phyloP scores from a whole-genome alignment of 768 basidiomycete genomes.

The Trametes sanguinea region DNA sequence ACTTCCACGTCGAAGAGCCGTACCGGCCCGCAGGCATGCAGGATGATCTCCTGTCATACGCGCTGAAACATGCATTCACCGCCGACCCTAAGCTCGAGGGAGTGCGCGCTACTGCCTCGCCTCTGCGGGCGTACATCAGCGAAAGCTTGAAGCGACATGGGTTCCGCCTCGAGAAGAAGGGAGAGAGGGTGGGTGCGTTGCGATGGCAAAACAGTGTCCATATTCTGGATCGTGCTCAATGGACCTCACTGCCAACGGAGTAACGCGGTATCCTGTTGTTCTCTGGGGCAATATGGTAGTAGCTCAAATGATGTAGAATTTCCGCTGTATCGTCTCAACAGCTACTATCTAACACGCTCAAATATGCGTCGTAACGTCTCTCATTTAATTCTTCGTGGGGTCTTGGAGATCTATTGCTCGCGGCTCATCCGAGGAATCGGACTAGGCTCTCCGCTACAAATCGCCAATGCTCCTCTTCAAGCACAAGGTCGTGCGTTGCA shows the following conservation, averaged over 20 bases:
- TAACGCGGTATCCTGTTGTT: no score
- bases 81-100: slow-evolving; percentile 42
- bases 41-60: slow-evolving; percentile 64
- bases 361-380: no score
- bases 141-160: slow-evolving; percentile 46
- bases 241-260: slow-evolving; percentile 36
- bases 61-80: slow-evolving; percentile 58
- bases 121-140: slow-evolving; percentile 54
- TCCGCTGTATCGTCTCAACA: not conserved
- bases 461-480: slow-evolving; percentile 25
- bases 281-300: no score
- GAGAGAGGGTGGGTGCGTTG: slow-evolving; percentile 52
- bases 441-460: slow-evolving; percentile 21
- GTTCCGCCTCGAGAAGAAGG: slow-evolving; percentile 49
- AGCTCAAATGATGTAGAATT: no score
- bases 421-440: slow-evolving; percentile 13
- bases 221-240: slow-evolving; percentile 46
- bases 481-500: slow-evolving; percentile 48
- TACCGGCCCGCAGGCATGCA: slow-evolving; percentile 61
- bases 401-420: no score
- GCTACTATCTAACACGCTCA: no score
- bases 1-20: slow-evolving; percentile 70
- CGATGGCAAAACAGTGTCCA: slow-evolving; percentile 55
- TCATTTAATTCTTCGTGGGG: no score
- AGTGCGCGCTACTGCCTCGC: slow-evolving; percentile 50